phyloP scores from a whole-genome alignment of 2,329 filamentous ascomycete species.

The Diaporthe ampelina region DNA sequence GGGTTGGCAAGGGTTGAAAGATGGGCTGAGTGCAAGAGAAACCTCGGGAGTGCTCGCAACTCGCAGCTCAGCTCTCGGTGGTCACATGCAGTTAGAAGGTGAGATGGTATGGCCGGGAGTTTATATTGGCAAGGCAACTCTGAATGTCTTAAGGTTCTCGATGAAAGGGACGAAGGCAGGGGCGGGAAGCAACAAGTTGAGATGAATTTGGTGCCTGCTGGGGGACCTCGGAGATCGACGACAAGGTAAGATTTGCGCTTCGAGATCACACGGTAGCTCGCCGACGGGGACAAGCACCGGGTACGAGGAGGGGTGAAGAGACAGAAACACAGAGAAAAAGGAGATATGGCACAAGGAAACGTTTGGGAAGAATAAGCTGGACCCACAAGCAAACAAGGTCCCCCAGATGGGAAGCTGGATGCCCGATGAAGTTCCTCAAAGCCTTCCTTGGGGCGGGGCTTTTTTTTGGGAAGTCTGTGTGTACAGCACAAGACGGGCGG shows the following conservation, averaged over 20 bases:
- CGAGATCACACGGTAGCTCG: slow-evolving; percentile 30
- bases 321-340: neutral
- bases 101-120: slow-evolving; percentile 6
- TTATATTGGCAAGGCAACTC: neutral
- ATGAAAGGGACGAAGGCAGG: slow-evolving; percentile 23
- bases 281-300: slow-evolving; percentile 13
- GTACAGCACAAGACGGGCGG: neutral
- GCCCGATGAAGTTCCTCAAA: slow-evolving; percentile 13
- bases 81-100: slow-evolving; percentile 15
- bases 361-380: slow-evolving; percentile 2
- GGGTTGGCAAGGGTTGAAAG: neutral
- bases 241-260: slow-evolving; percentile 16
- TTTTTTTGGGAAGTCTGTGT: slow-evolving; percentile 12
- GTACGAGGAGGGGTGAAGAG: neutral
- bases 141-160: slow-evolving; percentile 3
- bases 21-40: slow-evolving; percentile 2
- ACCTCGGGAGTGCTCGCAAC: neutral
- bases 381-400: slow-evolving; percentile 1
- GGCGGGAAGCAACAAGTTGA: slow-evolving; percentile 28
- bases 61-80: slow-evolving; percentile 5
- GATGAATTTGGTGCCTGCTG: slow-evolving; percentile 28
- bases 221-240: slow-evolving; percentile 13
- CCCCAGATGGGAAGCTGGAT: slow-evolving; percentile 4
- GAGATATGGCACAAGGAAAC: slow-evolving; percentile 9
- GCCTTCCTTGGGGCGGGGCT: neutral